These are phyloP conservation scores for Ligustrum vulgare DNA, from an alignment of 257 asterid species.

Conservation along the genomic window DNA sequence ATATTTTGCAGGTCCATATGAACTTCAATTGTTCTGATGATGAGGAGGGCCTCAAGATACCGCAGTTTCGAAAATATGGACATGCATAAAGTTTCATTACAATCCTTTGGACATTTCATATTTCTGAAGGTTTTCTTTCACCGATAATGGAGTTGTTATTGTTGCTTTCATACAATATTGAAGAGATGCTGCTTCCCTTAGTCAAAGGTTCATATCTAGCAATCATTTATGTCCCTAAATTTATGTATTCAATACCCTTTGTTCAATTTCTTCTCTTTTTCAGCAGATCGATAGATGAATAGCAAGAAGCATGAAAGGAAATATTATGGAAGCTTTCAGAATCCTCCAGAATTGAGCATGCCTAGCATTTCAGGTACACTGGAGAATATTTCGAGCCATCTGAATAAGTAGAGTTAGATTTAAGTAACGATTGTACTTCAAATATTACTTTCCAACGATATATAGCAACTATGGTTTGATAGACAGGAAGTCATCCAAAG, in stretches of 20 bases:
- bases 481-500: too few relatives aligned
- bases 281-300: conserved; percentile 42
- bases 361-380: conserved; percentile 36
- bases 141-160: conserved; percentile 69
- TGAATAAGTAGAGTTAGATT: conserved; percentile 36
- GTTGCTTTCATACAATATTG: conserved; percentile 59
- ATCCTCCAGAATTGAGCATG: conserved; percentile 32
- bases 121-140: conserved; percentile 81
- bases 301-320: conserved; percentile 39
- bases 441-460: conserved; percentile 33
- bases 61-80: conserved; percentile 92
- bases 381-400: conserved; percentile 40
- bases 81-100: conserved; percentile 57
- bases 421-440: conserved; percentile 27
- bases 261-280: conserved; percentile 10
- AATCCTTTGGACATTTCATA: conserved; percentile 64
- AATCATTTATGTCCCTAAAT: conserved; percentile 11
- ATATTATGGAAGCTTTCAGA: conserved; percentile 25
- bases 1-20: conserved; percentile 40
- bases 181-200: conserved; percentile 74
- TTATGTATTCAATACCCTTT: conserved; percentile 4
- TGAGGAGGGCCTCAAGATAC: conserved; percentile 57
- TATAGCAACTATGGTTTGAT: conserved; percentile 41
- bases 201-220: conserved; percentile 53
- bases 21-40: conserved; percentile 31